Conservation (phyloP, 805 yeast species). For the Ogataea paraovalis region DNA sequence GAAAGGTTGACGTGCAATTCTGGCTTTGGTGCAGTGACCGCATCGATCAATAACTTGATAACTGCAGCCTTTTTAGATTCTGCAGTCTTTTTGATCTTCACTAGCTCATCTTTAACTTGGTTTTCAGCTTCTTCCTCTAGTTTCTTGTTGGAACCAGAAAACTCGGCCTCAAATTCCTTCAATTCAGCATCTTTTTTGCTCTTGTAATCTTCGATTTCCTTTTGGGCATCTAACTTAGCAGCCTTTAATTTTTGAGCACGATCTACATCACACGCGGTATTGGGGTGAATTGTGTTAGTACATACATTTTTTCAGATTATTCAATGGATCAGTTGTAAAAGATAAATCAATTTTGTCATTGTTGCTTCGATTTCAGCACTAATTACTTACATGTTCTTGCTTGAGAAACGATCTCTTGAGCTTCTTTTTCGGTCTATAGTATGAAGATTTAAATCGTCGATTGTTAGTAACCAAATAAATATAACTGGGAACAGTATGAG, state of each 20-base stretch:
- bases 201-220: constrained; percentile 85
- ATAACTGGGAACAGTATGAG: no score
- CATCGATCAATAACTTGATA: constrained; percentile 70
- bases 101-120: constrained; percentile 66
- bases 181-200: constrained; percentile 78
- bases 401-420: constrained; percentile 91
- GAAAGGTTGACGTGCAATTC: constrained; percentile 67
- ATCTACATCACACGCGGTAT: constrained; percentile 39
- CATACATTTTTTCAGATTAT: no score
- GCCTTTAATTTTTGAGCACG: constrained; percentile 87
- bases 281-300: neutral
- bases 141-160: constrained; percentile 69
- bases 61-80: constrained; percentile 61
- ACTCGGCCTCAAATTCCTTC: constrained; percentile 63
- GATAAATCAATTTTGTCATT: no score
- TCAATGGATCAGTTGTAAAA: no score
- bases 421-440: constrained; percentile 83
- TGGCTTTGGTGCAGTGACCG: constrained; percentile 76
- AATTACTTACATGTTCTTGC: constrained; percentile 74
- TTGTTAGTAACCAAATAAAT: no score
- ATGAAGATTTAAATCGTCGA: neutral
- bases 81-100: constrained; percentile 60
- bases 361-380: neutral
- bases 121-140: constrained; percentile 78
- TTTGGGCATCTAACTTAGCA: constrained; percentile 89